Evolutionary conservation across 2,329 filamentous ascomycete genomes (phyloP), one percentile per base, ranked within the genome.

Genomic region (Corinectria fuckeliana): DNA sequence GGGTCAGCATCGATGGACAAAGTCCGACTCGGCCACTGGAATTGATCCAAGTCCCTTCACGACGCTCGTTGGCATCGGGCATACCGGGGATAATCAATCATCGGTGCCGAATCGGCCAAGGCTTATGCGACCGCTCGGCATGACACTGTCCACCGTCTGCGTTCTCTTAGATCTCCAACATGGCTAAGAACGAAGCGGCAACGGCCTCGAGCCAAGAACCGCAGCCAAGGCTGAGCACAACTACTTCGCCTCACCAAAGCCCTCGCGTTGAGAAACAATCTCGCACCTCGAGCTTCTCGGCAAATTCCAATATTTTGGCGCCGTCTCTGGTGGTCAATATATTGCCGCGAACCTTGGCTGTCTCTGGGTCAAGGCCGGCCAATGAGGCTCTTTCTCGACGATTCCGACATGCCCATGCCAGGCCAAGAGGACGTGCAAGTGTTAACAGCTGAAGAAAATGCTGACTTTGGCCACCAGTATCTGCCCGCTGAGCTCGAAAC

Each of bases 41-140:
- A 9, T 16, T 28, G 13, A 32, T 26, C 20, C 13, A 16, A 21
- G 28, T 20, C 13, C 14, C 11, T 11, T 8, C 23, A 56, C 32
- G 30, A 11, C 10, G 3, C 41, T 51, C 18, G 21, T 30, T 14
- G 5, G 55, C 8, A 16, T 53, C 62, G 64, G 65, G 11, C 28
- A 28, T 65, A 68, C 50, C 65, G 64, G 65, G 34, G 56, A 68
- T 67, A 60, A 56, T 44, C 51, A 1, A 3, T 14, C 8, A 13
- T 58, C 67, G 67, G 67, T 42, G 54, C 66, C 67, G 67, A 66
- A 50, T 66, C 67, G 67, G 67, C 66, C 48, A 44, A 47, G 28
- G 26, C 21, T 32, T 23, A 25, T 25, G n/a, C n/a, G n/a, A n/a
- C n/a, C n/a, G n/a, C n/a, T n/a, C n/a, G n/a, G n/a, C n/a, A n/a